Percentiles rank a stretch among this genome's conserved stretches.
These are phyloP conservation scores for Papiliotrema nemorosa DNA, from an alignment of 1,284 basidiomycete genomes.

Conservation along the genomic window DNA sequence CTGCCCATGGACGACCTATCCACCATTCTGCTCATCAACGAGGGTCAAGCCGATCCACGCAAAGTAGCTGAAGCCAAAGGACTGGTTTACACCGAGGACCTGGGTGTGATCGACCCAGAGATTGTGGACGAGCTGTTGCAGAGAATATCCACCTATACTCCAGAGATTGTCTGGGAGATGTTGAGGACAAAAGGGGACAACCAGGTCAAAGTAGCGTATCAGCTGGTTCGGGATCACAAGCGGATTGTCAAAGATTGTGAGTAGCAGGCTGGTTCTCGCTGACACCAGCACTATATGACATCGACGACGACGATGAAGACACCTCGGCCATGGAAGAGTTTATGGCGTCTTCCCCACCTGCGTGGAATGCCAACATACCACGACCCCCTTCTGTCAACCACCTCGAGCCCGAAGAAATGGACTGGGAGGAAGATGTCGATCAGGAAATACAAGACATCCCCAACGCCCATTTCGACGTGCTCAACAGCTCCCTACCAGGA, in stretches of 20 bases:
- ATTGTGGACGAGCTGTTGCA: conserved; percentile 77
- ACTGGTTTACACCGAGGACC: conserved; percentile 50
- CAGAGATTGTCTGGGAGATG: conserved; percentile 81
- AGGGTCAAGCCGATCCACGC: conserved; percentile 42
- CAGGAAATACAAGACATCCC: conserved; percentile 54
- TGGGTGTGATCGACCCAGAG: conserved; percentile 85
- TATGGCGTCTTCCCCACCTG: conserved; percentile 53
- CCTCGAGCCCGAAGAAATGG: conserved; percentile 54
- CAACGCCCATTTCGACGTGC: conserved; percentile 68
- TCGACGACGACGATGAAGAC: conserved; percentile 43
- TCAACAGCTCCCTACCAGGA: conserved; percentile 74
- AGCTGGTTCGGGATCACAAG: conserved; percentile 85
- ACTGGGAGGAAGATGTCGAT: conserved; percentile 59
- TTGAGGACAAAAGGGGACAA: conserved; percentile 83
- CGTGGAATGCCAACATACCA: conserved; percentile 53
- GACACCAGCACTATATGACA: conserved; percentile 16
- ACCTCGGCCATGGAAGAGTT: conserved; percentile 52
- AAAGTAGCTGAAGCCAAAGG: conserved; percentile 48
- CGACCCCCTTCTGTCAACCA: conserved; percentile 16
- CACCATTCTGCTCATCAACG: conserved; percentile 39
- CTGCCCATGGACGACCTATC: conserved; percentile 45
- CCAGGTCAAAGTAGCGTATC: conserved; percentile 94
- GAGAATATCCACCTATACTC: conserved; percentile 71
- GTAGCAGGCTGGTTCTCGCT: conserved; percentile 7
- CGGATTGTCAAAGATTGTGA: conserved; percentile 72